These are phyloP conservation scores for Cercospora sp. DNA, from an alignment of 2,329 filamentous ascomycete species.

Conservation along the genomic window DNA sequence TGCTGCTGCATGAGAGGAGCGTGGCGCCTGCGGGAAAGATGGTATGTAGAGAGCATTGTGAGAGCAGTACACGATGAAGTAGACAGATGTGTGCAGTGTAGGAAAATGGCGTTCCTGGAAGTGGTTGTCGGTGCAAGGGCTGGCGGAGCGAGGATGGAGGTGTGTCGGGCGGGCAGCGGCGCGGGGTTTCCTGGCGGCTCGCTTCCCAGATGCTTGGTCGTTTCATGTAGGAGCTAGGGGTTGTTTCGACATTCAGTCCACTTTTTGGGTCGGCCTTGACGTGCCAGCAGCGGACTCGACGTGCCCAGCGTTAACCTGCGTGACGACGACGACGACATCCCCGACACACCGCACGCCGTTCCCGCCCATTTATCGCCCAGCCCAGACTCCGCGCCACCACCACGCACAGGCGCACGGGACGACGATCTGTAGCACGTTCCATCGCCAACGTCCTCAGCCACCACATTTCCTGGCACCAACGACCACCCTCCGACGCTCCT, in stretches of 20 bases:
- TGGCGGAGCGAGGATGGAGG: not conserved
- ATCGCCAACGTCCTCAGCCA: constrained; percentile 15
- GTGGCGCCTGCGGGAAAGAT: not conserved
- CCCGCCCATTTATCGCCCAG: not conserved
- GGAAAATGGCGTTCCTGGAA: not conserved
- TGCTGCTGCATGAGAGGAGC: not conserved
- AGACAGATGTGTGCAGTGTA: not conserved
- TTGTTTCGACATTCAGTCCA: not conserved
- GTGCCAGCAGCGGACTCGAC: not conserved
- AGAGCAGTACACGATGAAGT: not conserved
- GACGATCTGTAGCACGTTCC: constrained; percentile 12
- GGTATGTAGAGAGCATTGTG: not conserved
- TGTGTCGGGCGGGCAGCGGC: not conserved
- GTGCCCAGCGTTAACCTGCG: not conserved
- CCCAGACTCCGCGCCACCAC: not conserved
- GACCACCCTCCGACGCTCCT: constrained; percentile 6
- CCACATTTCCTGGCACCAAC: constrained; percentile 12
- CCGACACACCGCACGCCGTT: not conserved
- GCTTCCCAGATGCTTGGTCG: not conserved
- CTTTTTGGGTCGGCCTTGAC: not conserved
- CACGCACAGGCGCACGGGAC: not conserved
- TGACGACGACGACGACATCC: not conserved
- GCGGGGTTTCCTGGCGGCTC: not conserved
- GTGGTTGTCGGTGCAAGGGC: not conserved
- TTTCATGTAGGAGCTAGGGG: not conserved